Evolutionary conservation across 805 yeast species (phyloP), one percentile per base, ranked within the genome.

Genomic region (Sungouiozyma intestinalis): DNA sequence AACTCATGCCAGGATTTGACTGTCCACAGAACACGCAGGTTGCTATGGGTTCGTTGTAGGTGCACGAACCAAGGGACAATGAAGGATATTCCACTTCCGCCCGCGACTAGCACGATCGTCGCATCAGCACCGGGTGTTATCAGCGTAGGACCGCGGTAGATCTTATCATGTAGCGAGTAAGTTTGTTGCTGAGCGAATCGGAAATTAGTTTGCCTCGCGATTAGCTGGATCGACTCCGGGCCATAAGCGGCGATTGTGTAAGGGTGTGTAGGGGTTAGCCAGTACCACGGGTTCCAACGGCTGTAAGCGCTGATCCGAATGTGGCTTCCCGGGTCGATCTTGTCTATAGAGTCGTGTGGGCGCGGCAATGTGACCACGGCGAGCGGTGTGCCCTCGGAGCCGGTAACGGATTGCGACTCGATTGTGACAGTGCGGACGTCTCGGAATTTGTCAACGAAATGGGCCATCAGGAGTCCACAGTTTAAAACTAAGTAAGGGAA

Each of bases 11-110:
- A 24, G 11, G 29, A 7, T 24, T 24, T 24, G 9, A 24, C 29
- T 7, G 29, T 24, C 29, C 29, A 24, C 11, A 24, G 6, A 6
- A 24, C 11, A 7, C 29, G 29, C 6, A 24, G 9, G 11, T 24
- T 24, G 29, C 11, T 6, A 6, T 6, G 11, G 6, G 11, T 6
- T 7, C 29, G 6, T 11, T 24, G 6, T 24, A 24, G 29, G 11
- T 24, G 29, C 11, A 24, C 6, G 9, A 24, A 11, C 29, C 29
- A 24, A 0, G 83, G 78, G 8, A 79, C 46, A 3, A 80, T 82
- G 41, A 72, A 72, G 0, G 87, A 77, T 9, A 82, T 71, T 1
- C 90, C 88, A 2, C 85, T 74, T 0, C 92, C 92, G 13, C 88
- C 90, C 1, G 81, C 66, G 16, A 81, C 67, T 14, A 66, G 55